Conservation (phyloP, 2,329 filamentous ascomycete species). For the Pseudogymnoascus sp. region DNA sequence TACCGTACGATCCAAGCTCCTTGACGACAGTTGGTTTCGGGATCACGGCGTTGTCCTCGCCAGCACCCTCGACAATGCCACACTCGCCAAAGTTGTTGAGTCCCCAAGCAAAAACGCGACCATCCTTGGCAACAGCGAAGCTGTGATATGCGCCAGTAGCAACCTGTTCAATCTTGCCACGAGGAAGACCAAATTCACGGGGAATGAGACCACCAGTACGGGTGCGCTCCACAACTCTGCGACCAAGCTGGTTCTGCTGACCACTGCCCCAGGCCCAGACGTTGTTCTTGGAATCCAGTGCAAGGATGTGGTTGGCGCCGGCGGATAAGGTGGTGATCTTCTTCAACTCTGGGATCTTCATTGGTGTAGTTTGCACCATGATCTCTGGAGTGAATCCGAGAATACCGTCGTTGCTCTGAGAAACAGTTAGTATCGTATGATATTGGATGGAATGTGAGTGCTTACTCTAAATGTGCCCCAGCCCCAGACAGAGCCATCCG, state of each 20-base stretch:
- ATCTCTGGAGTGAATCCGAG: constrained; percentile 42
- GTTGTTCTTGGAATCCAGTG: constrained; percentile 49
- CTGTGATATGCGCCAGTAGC: constrained; percentile 68
- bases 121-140: constrained; percentile 63
- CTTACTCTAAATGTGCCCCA: constrained; percentile 74
- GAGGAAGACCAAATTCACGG: constrained; percentile 27
- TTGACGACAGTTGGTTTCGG: constrained; percentile 62
- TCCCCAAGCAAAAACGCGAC: constrained; percentile 72
- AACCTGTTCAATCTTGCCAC: constrained; percentile 33
- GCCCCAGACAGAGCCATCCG: constrained; percentile 68
- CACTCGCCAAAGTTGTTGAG: constrained; percentile 83
- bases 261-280: constrained; percentile 60
- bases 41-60: constrained; percentile 63
- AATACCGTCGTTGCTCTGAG: constrained; percentile 54
- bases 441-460: constrained; percentile 13
- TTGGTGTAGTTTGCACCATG: constrained; percentile 29
- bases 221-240: constrained; percentile 27
- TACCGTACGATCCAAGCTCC: constrained; percentile 53
- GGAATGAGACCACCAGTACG: constrained; percentile 23
- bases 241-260: constrained; percentile 63
- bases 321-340: constrained; percentile 46
- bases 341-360: constrained; percentile 49
- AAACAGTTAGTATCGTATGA: constrained; percentile 17
- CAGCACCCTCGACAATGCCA: constrained; percentile 55
- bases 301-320: constrained; percentile 52